These are phyloP conservation scores for Ophiocordyceps unilateralis DNA, from an alignment of 2,329 filamentous ascomycete genomes.

Conservation along the genomic window DNA sequence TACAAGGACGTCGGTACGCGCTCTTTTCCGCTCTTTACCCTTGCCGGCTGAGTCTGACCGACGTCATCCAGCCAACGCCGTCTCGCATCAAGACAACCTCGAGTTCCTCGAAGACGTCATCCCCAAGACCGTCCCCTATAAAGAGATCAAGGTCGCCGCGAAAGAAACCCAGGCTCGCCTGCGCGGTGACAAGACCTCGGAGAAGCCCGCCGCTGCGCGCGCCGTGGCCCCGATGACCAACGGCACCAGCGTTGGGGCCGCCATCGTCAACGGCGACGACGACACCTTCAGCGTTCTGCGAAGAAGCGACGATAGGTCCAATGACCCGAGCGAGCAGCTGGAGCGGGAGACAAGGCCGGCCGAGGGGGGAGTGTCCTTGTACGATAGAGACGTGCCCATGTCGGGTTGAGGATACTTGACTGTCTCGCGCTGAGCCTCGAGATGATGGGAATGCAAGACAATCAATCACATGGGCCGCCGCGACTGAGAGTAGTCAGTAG, in stretches of 20 bases:
- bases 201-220: constrained; percentile 6
- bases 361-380: constrained; percentile 7
- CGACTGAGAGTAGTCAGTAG: too few species aligned
- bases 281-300: constrained; percentile 7
- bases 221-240: constrained; percentile 10
- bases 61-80: constrained; percentile 49
- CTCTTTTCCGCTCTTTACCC: neutral
- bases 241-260: constrained; percentile 11
- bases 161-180: constrained; percentile 29
- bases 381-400: constrained; percentile 42
- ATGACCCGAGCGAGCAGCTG: constrained; percentile 35
- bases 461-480: too few species aligned
- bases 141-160: constrained; percentile 53
- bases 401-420: constrained; percentile 21
- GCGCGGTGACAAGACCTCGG: constrained; percentile 20
- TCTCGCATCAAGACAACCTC: constrained; percentile 78
- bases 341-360: constrained; percentile 36
- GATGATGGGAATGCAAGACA: too few species aligned
- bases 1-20: constrained; percentile 75
- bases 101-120: constrained; percentile 89
- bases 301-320: constrained; percentile 10
- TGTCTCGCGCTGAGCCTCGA: too few species aligned
- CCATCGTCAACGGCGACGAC: constrained; percentile 13
- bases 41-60: neutral
- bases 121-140: constrained; percentile 69